Percentiles rank a stretch among this genome's conserved stretches.
Conservation (phyloP, 768 basidiomycete species). For the Termitomyces sp. region DNA sequence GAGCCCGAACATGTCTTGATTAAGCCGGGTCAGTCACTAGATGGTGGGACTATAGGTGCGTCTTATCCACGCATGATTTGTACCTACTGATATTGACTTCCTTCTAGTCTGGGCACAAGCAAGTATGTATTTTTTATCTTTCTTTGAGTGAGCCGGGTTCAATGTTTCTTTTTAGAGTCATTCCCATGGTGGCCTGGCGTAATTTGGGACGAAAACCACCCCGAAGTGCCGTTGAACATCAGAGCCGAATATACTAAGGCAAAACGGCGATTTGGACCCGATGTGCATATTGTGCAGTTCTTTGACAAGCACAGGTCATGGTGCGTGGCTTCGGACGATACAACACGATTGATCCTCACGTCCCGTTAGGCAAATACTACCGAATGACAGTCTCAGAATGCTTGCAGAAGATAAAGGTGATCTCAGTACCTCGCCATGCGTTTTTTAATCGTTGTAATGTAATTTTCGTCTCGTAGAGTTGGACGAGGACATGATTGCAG, state of each 20-base stretch:
- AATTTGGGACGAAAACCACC: slow-evolving; percentile 58
- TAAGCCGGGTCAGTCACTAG: slow-evolving; percentile 29
- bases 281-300: slow-evolving; percentile 69
- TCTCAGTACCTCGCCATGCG: slow-evolving; percentile 12
- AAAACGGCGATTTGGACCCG: slow-evolving; percentile 31
- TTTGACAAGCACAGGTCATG: slow-evolving; percentile 66
- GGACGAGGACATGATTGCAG: slow-evolving; percentile 57
- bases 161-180: slow-evolving; percentile 34
- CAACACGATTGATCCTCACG: not conserved
- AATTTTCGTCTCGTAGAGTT: slow-evolving; percentile 36
- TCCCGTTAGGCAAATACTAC: slow-evolving; percentile 56
- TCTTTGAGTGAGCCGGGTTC: not conserved
- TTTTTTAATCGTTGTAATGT: not conserved
- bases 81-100: not conserved
- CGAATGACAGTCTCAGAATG: slow-evolving; percentile 46
- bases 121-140: slow-evolving; percentile 32
- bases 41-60: slow-evolving; percentile 63
- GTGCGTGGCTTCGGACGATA: slow-evolving; percentile 25
- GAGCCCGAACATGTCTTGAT: slow-evolving; percentile 27
- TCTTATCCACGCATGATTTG: slow-evolving; percentile 6
- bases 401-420: slow-evolving; percentile 69
- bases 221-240: slow-evolving; percentile 45
- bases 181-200: slow-evolving; percentile 91
- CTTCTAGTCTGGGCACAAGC: slow-evolving; percentile 79
- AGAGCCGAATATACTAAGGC: slow-evolving; percentile 20